Evolutionary conservation across 2,329 filamentous ascomycete genomes (phyloP).

Genomic region (Rasamsonia emersonii): DNA sequence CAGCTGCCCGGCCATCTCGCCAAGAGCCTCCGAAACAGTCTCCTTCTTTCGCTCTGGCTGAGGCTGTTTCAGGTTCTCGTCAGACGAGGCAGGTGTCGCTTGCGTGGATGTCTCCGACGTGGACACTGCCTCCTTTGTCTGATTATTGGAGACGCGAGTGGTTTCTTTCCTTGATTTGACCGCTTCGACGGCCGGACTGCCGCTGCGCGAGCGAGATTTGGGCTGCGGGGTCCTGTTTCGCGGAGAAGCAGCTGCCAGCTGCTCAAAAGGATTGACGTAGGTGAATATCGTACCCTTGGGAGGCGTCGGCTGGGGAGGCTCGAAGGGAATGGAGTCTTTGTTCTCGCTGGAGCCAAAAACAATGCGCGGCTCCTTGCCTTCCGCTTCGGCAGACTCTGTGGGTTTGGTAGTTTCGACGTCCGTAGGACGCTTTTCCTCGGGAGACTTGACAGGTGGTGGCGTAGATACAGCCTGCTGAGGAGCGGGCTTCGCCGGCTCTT

Average conservation of each 20-base stretch:
- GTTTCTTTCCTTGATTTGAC: constrained; percentile 16
- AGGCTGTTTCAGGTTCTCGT: constrained; percentile 6
- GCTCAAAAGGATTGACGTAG: constrained; percentile 65
- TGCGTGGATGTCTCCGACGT: constrained; percentile 9
- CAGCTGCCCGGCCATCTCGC: constrained; percentile 53
- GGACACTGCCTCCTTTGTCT: constrained; percentile 8
- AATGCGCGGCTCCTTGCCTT: constrained; percentile 24
- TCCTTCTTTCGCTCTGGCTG: constrained; percentile 42
- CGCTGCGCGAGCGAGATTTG: constrained; percentile 26
- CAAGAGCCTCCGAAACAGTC: constrained; percentile 63
- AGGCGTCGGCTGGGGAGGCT: constrained; percentile 26
- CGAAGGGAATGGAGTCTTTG: constrained; percentile 27
- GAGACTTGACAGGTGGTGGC: constrained; percentile 24
- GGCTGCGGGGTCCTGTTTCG: constrained; percentile 48
- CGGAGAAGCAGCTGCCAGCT: constrained; percentile 58
- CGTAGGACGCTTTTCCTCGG: constrained; percentile 16
- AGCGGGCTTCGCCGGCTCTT: constrained; percentile 15
- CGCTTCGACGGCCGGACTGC: constrained; percentile 30
- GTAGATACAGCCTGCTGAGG: constrained; percentile 37
- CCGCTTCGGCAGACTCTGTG: constrained; percentile 12
- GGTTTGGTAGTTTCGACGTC: constrained; percentile 10
- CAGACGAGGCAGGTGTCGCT: constrained; percentile 6
- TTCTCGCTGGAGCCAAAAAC: constrained; percentile 21
- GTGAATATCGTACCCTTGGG: constrained; percentile 49
- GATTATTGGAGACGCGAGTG: constrained; percentile 6